Evolutionary conservation across 148 eudicot species (phyloP).

Genomic region (Amaranthus hypochondriacus): DNA sequence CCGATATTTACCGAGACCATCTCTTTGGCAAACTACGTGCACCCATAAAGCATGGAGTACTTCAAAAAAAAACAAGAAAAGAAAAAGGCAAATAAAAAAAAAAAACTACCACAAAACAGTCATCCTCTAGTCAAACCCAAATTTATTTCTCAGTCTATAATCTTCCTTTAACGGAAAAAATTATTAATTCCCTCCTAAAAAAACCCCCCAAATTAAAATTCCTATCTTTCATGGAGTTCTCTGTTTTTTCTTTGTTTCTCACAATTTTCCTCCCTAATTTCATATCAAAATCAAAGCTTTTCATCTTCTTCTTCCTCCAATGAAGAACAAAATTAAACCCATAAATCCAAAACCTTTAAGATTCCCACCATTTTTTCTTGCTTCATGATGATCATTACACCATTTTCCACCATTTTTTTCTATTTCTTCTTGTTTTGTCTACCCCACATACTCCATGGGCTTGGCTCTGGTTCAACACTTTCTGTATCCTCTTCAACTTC

Average conservation of each 20-base stretch:
- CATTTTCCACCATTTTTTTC: conserved; percentile 5
- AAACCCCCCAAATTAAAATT: conserved; percentile 4
- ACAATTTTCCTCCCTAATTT: conserved; percentile 15
- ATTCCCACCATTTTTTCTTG: neutral
- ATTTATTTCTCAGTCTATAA: conserved; percentile 4
- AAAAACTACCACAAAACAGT: neutral
- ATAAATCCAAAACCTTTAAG: neutral
- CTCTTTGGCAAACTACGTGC: no score
- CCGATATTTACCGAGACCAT: no score
- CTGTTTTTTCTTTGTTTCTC: conserved; percentile 3
- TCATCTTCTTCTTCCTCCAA: conserved; percentile 16
- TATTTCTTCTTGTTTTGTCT: conserved; percentile 23
- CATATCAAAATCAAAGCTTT: conserved; percentile 5
- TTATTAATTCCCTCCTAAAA: neutral
- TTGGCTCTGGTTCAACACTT: conserved; percentile 52
- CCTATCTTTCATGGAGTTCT: conserved; percentile 5
- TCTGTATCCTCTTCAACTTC: conserved; percentile 37
- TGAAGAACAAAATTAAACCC: conserved; percentile 24
- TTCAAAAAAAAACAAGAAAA: no score
- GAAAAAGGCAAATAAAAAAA: no score
- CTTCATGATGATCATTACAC: conserved; percentile 34
- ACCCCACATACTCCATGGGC: conserved; percentile 21
- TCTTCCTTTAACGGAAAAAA: conserved; percentile 6
- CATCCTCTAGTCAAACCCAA: conserved; percentile 1
- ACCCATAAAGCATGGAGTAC: no score